Evolutionary conservation across 768 basidiomycete species (phyloP), one percentile per base, ranked within the genome.

Genomic region (Russula lepida): DNA sequence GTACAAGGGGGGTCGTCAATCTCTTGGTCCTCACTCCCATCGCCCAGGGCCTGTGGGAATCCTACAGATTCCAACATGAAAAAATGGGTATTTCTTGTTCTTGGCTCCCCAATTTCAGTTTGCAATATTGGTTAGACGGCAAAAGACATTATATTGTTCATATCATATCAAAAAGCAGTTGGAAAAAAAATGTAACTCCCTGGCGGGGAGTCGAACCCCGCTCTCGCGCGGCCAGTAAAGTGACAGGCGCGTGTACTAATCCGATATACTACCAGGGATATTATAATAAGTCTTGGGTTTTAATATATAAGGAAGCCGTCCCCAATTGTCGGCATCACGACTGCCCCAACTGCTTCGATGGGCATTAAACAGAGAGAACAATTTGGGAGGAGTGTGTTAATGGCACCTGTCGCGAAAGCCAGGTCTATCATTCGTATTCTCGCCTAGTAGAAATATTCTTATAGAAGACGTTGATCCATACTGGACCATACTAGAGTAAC

Each of bases 131-230:
- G 35, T 1, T 11, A 17, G 37, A 2, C 9, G 37, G 6, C 32
- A 11, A 33, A 33, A 8, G 32, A 8, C 32, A 33, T 33, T 33
- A 33, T 33, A 11, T 33, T 33, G 32, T 33, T 33, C n/a, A n/a
- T n/a, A n/a, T n/a, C n/a, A n/a, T n/a, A n/a, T n/a, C n/a, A n/a
- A n/a, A n/a, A n/a, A n/a, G n/a, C n/a, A n/a, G n/a, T 32, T 32
- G 7, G 30, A 32, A n/a, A 35, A n/a, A 54, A 52, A 44, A 44
- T 13, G 6, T 2, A 28, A 35, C 64, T 65, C 64, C 64, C 76
- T 77, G 75, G 76, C 75, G 74, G 75, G 75, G 75, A 77, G 70
- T 76, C 75, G 75, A 76, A 76, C 75, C 75, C 75, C 75, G 76
- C 75, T 76, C 69, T 76, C 74, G 74, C 75, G 76, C 75, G 60